Evolutionary conservation across 169 alveolate species (phyloP), one percentile per base, ranked within the genome.

Genomic region (Besnoitia besnoiti): DNA sequence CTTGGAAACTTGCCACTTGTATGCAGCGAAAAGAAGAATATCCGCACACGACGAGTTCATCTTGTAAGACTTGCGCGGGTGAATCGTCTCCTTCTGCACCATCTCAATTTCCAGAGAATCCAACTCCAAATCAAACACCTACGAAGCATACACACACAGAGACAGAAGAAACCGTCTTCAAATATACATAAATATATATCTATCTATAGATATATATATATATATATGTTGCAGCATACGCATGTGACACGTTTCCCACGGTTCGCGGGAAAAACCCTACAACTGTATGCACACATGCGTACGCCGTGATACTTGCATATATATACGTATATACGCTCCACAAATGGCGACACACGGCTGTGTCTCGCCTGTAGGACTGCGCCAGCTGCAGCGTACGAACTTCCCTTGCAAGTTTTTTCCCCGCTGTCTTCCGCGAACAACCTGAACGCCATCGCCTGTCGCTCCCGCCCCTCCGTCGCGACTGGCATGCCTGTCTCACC

Each of bases 1-100:
- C 94, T 98, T 99, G 37, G 99, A 97, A 79, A 98, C 97, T 10
- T 96, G 96, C 99, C 99, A 99, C 95, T 98, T 98, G 97, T 98
- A 99, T 62, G 99, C 97, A 37, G 99, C 99, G 95, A 98, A 98
- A 33, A 99, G 96, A 51, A 99, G 96, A 42, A 99, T 98, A 95
- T 99, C 99, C 1, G 99, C 99, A 95, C 99, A 99, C 50, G 99
- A 98, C 87, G 99, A 98, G 96, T 99, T 99, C 99, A 99, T 99
- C 97, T 99, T 99, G 95, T 99, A 99, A 46, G 99, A 98, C 95
- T 99, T 99, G 89, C 99, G 96, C 33, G 99, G 99, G 95, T 99
- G 99, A 82, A 99, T 99, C 16, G 99, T 98, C 95, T 99, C 99
- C 96, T 99, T 99, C 94, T 99, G 99, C 44, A 99, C 99, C 94